A percentile compares a stretch with the other conserved stretches of the same genome.
Conservation (phyloP, 192 early-diverging fungal species). For the Mortierella alpina region DNA sequence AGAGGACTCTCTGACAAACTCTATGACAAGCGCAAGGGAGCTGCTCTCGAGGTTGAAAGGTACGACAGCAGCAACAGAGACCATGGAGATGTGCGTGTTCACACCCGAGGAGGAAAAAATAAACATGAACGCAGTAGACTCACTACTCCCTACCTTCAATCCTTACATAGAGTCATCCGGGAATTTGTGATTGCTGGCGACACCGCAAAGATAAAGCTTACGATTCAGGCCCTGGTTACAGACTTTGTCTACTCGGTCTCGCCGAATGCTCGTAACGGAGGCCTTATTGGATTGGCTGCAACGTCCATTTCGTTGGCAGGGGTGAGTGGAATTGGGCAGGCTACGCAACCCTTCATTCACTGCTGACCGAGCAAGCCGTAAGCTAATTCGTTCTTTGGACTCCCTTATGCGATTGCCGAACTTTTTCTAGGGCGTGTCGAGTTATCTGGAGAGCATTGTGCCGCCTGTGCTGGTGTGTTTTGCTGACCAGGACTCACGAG, state of each 20-base stretch:
- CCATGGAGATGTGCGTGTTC: neutral
- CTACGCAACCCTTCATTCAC: no score
- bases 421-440: constrained; percentile 60
- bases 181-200: constrained; percentile 68
- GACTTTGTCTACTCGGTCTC: constrained; percentile 91
- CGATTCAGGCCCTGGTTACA: constrained; percentile 82
- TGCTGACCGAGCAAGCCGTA: no score
- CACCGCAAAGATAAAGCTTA: constrained; percentile 68
- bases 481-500: constrained; percentile 89
- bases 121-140: neutral
- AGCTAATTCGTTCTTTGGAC: no score
- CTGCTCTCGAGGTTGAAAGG: constrained; percentile 92
- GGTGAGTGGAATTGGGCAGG: constrained; percentile 48
- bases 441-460: constrained; percentile 82
- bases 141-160: neutral
- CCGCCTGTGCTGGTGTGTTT: constrained; percentile 96
- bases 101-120: neutral
- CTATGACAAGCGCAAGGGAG: constrained; percentile 94
- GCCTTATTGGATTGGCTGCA: constrained; percentile 92
- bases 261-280: constrained; percentile 91
- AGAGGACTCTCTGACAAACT: constrained; percentile 88
- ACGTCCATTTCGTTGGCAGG: constrained; percentile 87
- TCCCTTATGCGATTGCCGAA: neutral
- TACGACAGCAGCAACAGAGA: constrained; percentile 29
- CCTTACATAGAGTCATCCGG: constrained; percentile 65